phyloP scores from a whole-genome alignment of 2,329 filamentous ascomycete species.

The Cordyceps cateniannulata region DNA sequence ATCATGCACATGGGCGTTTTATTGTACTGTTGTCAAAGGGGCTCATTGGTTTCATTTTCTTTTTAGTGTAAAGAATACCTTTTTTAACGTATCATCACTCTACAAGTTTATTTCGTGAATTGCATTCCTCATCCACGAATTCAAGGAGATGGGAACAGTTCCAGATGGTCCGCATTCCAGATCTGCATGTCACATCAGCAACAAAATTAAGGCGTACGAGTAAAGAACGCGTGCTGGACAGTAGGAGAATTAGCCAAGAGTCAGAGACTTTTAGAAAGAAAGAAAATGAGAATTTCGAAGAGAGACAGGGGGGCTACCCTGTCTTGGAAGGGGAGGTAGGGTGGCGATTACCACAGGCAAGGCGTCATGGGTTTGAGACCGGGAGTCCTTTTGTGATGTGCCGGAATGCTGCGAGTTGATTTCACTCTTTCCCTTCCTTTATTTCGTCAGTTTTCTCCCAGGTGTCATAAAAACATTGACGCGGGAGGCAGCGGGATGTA shows the following conservation, averaged over 20 bases:
- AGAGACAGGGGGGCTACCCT: not conserved
- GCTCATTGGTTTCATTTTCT: not conserved
- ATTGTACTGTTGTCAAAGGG: constrained; percentile 3
- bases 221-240: not conserved
- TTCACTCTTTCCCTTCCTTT: too few species aligned
- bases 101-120: not conserved
- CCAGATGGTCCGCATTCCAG: constrained; percentile 2
- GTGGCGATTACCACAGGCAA: too few species aligned
- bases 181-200: not conserved
- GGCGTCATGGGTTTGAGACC: too few species aligned
- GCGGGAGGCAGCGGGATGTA: too few species aligned
- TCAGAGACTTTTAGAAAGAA: not conserved
- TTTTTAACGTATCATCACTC: not conserved
- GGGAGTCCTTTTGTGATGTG: not conserved
- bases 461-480: too few species aligned
- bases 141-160: not conserved
- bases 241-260: not conserved
- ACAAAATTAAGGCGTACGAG: too few species aligned
- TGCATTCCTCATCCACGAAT: too few species aligned
- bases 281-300: not conserved
- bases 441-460: too few species aligned
- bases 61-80: not conserved
- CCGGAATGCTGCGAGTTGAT: not conserved
- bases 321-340: not conserved
- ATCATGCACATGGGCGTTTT: constrained; percentile 7